Evolutionary conservation across 805 yeast species (phyloP), one percentile per base, ranked within the genome.

Genomic region (Candida xiaguanensis): DNA sequence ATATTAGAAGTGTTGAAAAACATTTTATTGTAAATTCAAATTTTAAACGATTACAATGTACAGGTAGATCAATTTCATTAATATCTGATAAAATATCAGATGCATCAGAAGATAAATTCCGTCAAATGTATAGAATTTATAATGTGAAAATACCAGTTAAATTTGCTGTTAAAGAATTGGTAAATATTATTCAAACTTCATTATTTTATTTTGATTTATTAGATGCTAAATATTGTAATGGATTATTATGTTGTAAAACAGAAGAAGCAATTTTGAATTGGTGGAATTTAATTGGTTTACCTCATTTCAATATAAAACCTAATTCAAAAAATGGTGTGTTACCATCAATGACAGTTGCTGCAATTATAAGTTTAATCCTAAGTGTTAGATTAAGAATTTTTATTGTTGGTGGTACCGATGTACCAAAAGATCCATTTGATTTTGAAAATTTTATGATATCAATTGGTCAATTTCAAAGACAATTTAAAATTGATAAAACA

Each of bases 341-440:
- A 41, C 79, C 85, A 0, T 74, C 89, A 0, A 67, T 76, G 3
- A 78, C 95, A 0, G 85, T 89, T 0, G 74, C 95, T 0, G 91
- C 93, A 0, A 69, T 93, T 2, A 59, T 93, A 7, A 93, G 97
- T 33, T 76, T 87, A 51, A 75, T 87, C 0, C 57, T 85, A 14
- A 80, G 88, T 40, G 74, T 86, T 34, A 76, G 88, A 47, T 53
- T 91, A 27, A 79, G 87, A 35, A 64, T 82, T 8, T 56, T 53
- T 31, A 36, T 58, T 7, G 45, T 55, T 38, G 64, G 64, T 9
- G 62, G 64, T 11, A 54, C 61, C 44, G 85, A 70, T 50, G 83
- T 70, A 43, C 93, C 80, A 13, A 85, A 87, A 52, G 98, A 93
- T 54, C 91, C 95, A 0, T 80, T 85, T 53, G 91, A 85, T 44